Base-by-base conservation (phyloP, 2,329 filamentous ascomycete species). In the Pseudocercospora pini-densiflorae region DNA sequence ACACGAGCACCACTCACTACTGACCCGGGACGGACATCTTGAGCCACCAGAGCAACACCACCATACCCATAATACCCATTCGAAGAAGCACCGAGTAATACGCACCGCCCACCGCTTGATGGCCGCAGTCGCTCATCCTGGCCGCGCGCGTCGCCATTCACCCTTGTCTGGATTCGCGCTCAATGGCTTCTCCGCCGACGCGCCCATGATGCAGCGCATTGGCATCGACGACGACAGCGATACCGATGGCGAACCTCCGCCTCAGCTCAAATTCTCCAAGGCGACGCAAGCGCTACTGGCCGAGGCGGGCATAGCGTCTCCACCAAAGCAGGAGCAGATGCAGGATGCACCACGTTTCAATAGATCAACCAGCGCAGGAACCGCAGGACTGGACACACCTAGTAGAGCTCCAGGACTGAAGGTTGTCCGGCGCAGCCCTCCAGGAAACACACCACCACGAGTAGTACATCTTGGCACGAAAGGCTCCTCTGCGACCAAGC, bases 181-280 rank as follows among this genome's bases (percentile, higher is more conserved):
- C 23, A 77, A 81, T 69, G 82, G 81, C 68, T 83, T 83, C 70
- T 77, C 78, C 23, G 77, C 81, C 29, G 76, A 83, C 67, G 81
- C 78, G 69, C 79, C 79, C 19, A 80, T 80, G 78, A 78, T 83
- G 74, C 81, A 83, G 72, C 81, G 80, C 70, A 82, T 84, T 70
- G 77, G 82, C 74, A 81, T 89, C 71, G 90, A 92, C 73, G 94
- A 97, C 77, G 94, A 97, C 76, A 97, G 92, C 83, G 76, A 77
- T 61, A 97, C 94, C 24, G 94, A 97, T 80, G 94, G 97, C 75
- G 94, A 97, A 80, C 92, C 96, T 29, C 91, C 92, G 16, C 90
- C 81, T 61, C 93, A 93, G 74, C 93, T 95, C 88, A 96, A 95
- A 81, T 91, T 97, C 24, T 97, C 93, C 77, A 93, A 94, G 74